These are phyloP conservation scores for Penicillium atrosanguineum DNA, from an alignment of 495 filamentous ascomycete genomes.

Conservation along the genomic window DNA sequence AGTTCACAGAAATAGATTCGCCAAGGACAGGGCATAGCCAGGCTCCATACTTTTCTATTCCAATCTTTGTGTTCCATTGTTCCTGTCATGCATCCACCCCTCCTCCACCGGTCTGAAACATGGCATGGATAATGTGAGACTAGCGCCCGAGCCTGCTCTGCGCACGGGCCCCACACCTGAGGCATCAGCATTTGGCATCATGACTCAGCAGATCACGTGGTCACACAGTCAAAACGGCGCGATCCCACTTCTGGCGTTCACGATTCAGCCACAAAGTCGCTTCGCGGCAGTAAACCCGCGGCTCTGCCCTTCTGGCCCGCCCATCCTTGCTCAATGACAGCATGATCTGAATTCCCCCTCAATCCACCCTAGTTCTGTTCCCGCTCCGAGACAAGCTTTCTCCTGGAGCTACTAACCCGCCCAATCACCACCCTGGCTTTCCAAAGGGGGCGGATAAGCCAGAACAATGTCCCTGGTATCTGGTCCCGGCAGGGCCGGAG, in stretches of 20 bases:
- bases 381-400: constrained; percentile 8
- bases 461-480: constrained; percentile 58
- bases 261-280: constrained; percentile 5
- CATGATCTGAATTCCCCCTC: constrained; percentile 11
- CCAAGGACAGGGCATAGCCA: background rate
- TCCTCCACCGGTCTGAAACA: constrained; percentile 27
- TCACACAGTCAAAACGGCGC: constrained; percentile 11
- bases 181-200: background rate
- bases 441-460: constrained; percentile 3
- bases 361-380: background rate
- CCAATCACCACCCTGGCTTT: constrained; percentile 5
- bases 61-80: background rate
- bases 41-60: background rate
- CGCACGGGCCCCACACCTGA: constrained; percentile 4
- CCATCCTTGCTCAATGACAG: constrained; percentile 20
- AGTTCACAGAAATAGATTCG: background rate
- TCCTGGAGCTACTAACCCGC: constrained; percentile 12
- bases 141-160: constrained; percentile 15
- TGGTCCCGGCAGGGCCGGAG: constrained; percentile 57
- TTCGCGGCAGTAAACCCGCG: constrained; percentile 13
- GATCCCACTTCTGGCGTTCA: background rate
- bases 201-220: constrained; percentile 9
- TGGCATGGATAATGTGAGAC: constrained; percentile 18
- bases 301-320: constrained; percentile 13
- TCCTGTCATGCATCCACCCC: background rate